Evolutionary conservation across 371 early-diverging fungal genomes (phyloP).

Genomic region (Funneliformis caledonium): DNA sequence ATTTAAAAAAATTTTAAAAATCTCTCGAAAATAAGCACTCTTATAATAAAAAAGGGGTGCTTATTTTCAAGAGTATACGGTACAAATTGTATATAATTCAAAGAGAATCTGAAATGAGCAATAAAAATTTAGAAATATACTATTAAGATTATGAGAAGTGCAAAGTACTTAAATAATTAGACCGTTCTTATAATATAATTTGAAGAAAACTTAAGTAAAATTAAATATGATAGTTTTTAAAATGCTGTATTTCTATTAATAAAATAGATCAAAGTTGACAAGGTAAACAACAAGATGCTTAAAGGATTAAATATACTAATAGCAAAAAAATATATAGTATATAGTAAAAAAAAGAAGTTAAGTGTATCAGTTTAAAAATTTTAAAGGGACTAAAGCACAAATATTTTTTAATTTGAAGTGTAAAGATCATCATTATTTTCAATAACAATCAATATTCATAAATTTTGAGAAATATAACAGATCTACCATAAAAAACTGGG

Average conservation of each 20-base stretch:
- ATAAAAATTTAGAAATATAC: background rate
- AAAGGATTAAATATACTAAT: background rate
- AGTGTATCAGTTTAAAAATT: background rate
- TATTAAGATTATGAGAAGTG: background rate
- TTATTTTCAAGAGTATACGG: no score
- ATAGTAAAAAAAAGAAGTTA: background rate
- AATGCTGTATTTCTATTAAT: background rate
- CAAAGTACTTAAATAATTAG: background rate
- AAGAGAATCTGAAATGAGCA: background rate
- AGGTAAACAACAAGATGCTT: background rate
- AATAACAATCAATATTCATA: no score
- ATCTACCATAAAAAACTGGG: no score
- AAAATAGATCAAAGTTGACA: background rate
- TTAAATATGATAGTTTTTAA: background rate
- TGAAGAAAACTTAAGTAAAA: background rate
- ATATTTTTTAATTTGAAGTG: no score
- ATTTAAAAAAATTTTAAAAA: no score
- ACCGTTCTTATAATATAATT: background rate
- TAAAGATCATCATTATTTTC: no score
- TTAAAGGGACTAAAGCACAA: background rate
- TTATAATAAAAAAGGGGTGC: no score
- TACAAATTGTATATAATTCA: background rate
- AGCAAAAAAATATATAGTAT: background rate
- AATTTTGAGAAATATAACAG: no score
- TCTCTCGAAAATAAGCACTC: no score